Percentiles rank a stretch among this genome's conserved stretches.
Conservation (phyloP, 352 stramenopile species). For the Phytophthora idaei region DNA sequence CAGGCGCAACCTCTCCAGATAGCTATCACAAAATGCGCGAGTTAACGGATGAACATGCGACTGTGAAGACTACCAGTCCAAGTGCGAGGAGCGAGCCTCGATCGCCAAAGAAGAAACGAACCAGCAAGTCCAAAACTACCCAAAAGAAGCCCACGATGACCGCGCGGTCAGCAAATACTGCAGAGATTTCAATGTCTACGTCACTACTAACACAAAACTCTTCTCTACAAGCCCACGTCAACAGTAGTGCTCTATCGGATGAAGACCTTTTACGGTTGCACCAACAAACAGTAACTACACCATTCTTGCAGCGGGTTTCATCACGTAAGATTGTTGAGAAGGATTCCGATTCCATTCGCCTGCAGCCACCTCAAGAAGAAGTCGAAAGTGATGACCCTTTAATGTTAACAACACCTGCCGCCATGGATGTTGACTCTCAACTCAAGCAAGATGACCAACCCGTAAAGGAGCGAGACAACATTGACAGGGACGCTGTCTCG, state of each 20-base stretch:
- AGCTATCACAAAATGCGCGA: neutral
- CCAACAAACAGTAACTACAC: constrained; percentile 19
- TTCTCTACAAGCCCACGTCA: neutral
- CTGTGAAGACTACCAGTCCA: neutral
- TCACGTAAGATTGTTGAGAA: constrained; percentile 13
- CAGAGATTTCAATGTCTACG: neutral
- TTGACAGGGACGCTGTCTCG: constrained; percentile 14
- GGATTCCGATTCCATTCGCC: constrained; percentile 4
- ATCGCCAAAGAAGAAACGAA: constrained; percentile 1
- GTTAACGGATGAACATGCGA: neutral
- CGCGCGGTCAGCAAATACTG: neutral
- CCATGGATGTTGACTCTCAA: constrained; percentile 7
- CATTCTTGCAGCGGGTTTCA: constrained; percentile 24
- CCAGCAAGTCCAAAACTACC: neutral
- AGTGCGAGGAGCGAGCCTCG: neutral
- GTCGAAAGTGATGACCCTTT: neutral
- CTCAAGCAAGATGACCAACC: constrained; percentile 4
- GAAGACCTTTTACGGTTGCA: constrained; percentile 11
- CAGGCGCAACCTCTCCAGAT: no score
- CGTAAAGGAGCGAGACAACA: constrained; percentile 11
- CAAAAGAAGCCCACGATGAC: neutral
- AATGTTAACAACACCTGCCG: neutral
- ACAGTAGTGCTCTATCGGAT: neutral
- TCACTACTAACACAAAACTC: neutral
- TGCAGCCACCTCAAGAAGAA: constrained; percentile 5